These are phyloP conservation scores for Tillandsia fasciculata DNA, from an alignment of 176 grass and related monocot genomes.

Conservation along the genomic window DNA sequence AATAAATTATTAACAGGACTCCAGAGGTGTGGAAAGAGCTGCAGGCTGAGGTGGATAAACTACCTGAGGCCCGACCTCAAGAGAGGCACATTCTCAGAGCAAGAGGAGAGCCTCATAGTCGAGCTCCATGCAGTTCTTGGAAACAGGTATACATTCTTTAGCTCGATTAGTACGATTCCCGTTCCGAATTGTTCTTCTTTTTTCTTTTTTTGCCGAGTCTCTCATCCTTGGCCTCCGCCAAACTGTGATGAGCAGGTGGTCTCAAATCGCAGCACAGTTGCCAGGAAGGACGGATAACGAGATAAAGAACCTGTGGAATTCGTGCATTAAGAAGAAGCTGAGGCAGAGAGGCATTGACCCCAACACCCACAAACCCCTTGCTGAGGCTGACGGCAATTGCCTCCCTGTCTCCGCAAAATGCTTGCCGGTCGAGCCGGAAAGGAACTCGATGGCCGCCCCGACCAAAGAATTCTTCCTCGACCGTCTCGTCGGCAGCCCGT, in stretches of 20 bases:
- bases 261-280: slow-evolving; percentile 51
- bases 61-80: slow-evolving; percentile 23
- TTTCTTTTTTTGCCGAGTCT: neutral
- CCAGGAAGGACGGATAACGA: slow-evolving; percentile 63
- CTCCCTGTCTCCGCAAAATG: neutral
- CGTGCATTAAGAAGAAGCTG: slow-evolving; percentile 56
- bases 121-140: slow-evolving; percentile 36
- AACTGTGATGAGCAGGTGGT: slow-evolving; percentile 30
- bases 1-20: slow-evolving; percentile 7
- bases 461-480: slow-evolving; percentile 30
- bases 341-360: slow-evolving; percentile 46
- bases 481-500: slow-evolving; percentile 24
- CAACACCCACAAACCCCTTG: slow-evolving; percentile 39
- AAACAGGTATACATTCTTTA: slow-evolving; percentile 35
- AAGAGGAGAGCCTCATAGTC: slow-evolving; percentile 24
- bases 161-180: neutral
- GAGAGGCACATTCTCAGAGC: slow-evolving; percentile 23
- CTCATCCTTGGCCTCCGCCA: neutral
- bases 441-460: slow-evolving; percentile 21
- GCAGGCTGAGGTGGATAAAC: slow-evolving; percentile 23
- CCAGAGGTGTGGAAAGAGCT: slow-evolving; percentile 22
- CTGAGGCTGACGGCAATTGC: slow-evolving; percentile 3
- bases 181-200: neutral
- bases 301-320: slow-evolving; percentile 71
- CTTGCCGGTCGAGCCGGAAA: neutral